Conservation (phyloP, 2,329 filamentous ascomycete genomes). For the Aspergillus intermedius region DNA sequence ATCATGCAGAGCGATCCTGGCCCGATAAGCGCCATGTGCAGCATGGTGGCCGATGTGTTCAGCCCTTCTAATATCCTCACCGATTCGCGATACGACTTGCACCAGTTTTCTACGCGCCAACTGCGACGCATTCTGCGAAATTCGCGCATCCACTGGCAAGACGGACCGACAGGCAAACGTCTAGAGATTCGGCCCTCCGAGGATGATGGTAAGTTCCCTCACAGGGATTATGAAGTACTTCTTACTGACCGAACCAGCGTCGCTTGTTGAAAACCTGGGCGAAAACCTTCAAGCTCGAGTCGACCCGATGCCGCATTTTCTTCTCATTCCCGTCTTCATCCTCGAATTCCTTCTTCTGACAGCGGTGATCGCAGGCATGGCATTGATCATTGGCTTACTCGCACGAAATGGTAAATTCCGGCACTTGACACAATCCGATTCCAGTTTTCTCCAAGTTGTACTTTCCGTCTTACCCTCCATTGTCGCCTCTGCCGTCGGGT, state of each 20-base stretch:
- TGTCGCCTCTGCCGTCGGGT: conserved; percentile 26
- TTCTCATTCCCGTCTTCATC: conserved; percentile 29
- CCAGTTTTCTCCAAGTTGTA: conserved; percentile 25
- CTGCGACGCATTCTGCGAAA: conserved; percentile 24
- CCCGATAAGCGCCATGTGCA: conserved; percentile 31
- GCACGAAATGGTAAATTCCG: conserved; percentile 23
- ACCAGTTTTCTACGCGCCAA: conserved; percentile 29
- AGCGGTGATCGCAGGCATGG: conserved; percentile 26
- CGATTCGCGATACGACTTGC: conserved; percentile 21
- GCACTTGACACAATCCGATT: conserved; percentile 26
- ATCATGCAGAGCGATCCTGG: conserved; percentile 28
- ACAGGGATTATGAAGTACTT: not conserved
- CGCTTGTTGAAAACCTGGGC: conserved; percentile 15
- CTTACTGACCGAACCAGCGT: conserved; percentile 11
- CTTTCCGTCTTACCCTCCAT: conserved; percentile 27
- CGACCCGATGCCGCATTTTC: conserved; percentile 29
- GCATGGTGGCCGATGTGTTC: conserved; percentile 26
- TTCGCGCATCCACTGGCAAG: conserved; percentile 23
- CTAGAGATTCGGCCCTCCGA: conserved; percentile 21
- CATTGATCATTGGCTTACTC: conserved; percentile 22
- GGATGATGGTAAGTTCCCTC: conserved; percentile 18
- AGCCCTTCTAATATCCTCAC: conserved; percentile 22
- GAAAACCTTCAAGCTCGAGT: conserved; percentile 18
- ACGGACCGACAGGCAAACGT: conserved; percentile 19
- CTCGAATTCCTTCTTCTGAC: conserved; percentile 27